A percentile compares a stretch with the other conserved stretches of the same genome.
These are phyloP conservation scores for Colletotrichum cereale DNA, from an alignment of 2,329 filamentous ascomycete genomes.

Conservation along the genomic window DNA sequence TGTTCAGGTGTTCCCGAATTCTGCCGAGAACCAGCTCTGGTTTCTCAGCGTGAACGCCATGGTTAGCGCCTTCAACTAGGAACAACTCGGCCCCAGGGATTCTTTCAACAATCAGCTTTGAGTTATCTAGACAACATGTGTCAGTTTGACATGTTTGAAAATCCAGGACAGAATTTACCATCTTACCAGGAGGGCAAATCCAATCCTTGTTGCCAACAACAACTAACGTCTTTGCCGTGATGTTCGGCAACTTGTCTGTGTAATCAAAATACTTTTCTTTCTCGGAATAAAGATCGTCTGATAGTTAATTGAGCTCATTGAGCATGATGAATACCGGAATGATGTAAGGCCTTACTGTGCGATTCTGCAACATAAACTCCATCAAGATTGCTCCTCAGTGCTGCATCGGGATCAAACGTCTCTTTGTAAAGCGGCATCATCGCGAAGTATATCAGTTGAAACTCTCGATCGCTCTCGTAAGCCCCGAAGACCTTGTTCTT, in stretches of 20 bases:
- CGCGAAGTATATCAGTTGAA: slow-evolving; percentile 53
- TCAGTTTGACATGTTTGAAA: not conserved
- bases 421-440: slow-evolving; percentile 54
- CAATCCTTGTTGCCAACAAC: slow-evolving; percentile 54
- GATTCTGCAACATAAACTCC: slow-evolving; percentile 52
- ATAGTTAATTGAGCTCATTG: not conserved
- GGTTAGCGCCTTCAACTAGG: slow-evolving; percentile 49
- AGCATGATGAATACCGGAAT: not conserved
- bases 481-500: slow-evolving; percentile 53
- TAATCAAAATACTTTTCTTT: slow-evolving; percentile 56
- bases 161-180: not conserved
- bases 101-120: slow-evolving; percentile 46
- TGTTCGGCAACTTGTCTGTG: slow-evolving; percentile 44
- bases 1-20: slow-evolving; percentile 42
- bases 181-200: slow-evolving; percentile 53
- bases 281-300: slow-evolving; percentile 52
- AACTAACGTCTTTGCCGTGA: slow-evolving; percentile 52
- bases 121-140: slow-evolving; percentile 45
- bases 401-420: slow-evolving; percentile 50
- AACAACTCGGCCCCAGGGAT: slow-evolving; percentile 47
- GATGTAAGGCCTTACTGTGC: slow-evolving; percentile 47
- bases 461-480: slow-evolving; percentile 53
- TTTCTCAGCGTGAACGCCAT: slow-evolving; percentile 53
- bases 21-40: slow-evolving; percentile 46
- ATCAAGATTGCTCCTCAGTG: slow-evolving; percentile 46